Evolutionary conservation across 1,139 yeast genomes (phyloP).

Genomic region (Kodamaea fungicola): DNA sequence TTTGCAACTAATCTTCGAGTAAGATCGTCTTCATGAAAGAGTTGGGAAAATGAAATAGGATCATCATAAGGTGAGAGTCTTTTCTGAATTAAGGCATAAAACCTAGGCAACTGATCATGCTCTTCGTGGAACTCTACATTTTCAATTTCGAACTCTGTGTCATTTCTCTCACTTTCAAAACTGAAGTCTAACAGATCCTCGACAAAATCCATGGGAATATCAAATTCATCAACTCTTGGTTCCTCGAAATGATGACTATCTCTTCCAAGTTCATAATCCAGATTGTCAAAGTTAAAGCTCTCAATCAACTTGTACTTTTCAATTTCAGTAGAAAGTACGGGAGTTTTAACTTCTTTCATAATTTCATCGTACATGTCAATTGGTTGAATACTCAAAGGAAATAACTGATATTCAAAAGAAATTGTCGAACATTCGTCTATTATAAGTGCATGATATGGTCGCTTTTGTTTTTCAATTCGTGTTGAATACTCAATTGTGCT

Average conservation of each 20-base stretch:
- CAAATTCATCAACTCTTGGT: conserved; percentile 1
- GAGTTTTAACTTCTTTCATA: not conserved
- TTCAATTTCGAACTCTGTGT: not conserved
- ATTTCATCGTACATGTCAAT: not conserved
- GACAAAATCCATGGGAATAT: conserved; percentile 1
- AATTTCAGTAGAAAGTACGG: not conserved
- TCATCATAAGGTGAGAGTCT: not conserved
- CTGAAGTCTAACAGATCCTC: conserved; percentile 12
- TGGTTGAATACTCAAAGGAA: not conserved
- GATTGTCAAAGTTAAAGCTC: conserved; percentile 6
- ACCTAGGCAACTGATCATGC: not conserved
- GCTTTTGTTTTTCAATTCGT: not conserved
- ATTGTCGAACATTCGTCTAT: conserved; percentile 1
- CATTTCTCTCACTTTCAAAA: conserved; percentile 11
- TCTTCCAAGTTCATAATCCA: conserved; percentile 9
- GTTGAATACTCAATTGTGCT: conserved; percentile 10
- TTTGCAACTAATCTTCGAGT: conserved; percentile 30
- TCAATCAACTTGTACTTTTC: conserved; percentile 7
- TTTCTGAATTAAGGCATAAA: not conserved
- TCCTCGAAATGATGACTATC: conserved; percentile 1
- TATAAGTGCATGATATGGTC: not conserved
- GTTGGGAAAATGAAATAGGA: not conserved
- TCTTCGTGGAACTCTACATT: not conserved
- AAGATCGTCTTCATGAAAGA: conserved; percentile 11
- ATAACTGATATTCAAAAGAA: not conserved